Percentiles rank a stretch among this genome's conserved stretches.
These are phyloP conservation scores for Emmonsiellopsis sp. DNA, from an alignment of 2,329 filamentous ascomycete genomes.

Conservation along the genomic window DNA sequence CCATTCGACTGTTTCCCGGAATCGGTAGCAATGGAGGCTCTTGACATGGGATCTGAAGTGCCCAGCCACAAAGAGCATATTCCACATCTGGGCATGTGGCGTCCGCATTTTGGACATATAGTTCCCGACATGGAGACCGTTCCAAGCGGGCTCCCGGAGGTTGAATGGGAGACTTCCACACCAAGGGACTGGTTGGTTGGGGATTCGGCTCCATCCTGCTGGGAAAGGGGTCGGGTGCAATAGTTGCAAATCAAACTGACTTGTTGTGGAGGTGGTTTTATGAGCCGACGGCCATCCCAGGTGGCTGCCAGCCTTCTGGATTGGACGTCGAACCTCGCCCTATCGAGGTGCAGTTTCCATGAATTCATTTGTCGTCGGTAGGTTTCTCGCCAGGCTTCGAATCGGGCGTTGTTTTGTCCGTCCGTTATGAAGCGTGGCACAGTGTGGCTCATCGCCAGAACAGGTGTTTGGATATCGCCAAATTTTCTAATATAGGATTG, in stretches of 20 bases:
- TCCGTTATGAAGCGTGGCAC: conserved; percentile 51
- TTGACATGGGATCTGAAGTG: conserved; percentile 44
- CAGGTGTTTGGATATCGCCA: conserved; percentile 53
- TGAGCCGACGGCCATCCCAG: conserved; percentile 39
- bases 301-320: conserved; percentile 45
- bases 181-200: conserved; percentile 5
- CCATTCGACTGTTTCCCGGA: conserved; percentile 10
- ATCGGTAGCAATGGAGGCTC: conserved; percentile 26
- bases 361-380: conserved; percentile 53
- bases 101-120: conserved; percentile 51
- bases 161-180: conserved; percentile 25
- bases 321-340: conserved; percentile 50
- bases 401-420: conserved; percentile 41
- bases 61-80: conserved; percentile 55
- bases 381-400: conserved; percentile 51
- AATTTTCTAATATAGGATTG: conserved; percentile 51
- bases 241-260: conserved; percentile 51
- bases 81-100: conserved; percentile 53
- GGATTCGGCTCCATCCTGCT: conserved; percentile 26
- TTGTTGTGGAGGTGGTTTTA: conserved; percentile 43
- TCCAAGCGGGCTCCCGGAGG: conserved; percentile 26
- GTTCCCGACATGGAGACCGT: conserved; percentile 37
- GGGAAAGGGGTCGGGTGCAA: conserved; percentile 48
- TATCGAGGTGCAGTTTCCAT: conserved; percentile 52
- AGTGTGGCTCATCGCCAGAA: conserved; percentile 49